Evolutionary conservation across 1,284 basidiomycete genomes (phyloP).

Genomic region (Puccinia brachypodii): DNA sequence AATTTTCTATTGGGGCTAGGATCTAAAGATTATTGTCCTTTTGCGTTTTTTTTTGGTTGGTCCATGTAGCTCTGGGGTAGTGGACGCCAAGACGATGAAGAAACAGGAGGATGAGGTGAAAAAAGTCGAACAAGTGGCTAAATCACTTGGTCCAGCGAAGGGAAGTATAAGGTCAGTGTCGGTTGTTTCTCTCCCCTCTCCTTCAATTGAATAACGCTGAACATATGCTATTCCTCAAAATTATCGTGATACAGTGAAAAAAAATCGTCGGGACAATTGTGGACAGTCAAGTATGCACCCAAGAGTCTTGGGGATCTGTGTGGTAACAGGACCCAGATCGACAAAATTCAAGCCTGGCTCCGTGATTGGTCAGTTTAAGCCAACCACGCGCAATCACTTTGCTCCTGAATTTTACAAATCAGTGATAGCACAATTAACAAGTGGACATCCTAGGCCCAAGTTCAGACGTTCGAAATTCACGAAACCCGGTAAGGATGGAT

Average conservation of each 20-base stretch:
- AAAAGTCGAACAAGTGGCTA: conserved; percentile 58
- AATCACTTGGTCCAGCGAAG: conserved; percentile 50
- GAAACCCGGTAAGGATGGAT: conserved; percentile 87
- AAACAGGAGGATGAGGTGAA: conserved; percentile 76
- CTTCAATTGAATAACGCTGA: not conserved
- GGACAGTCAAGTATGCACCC: conserved; percentile 96
- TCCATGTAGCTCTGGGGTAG: conserved; percentile 51
- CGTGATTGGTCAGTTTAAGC: conserved; percentile 69
- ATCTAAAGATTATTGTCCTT: conserved; percentile 56
- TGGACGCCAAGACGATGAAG: conserved; percentile 79
- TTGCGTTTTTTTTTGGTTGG: not conserved
- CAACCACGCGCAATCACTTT: not conserved
- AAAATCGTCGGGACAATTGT: conserved; percentile 65
- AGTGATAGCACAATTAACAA: conserved; percentile 9
- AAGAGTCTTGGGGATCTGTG: conserved; percentile 83
- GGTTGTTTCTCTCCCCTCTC: not conserved
- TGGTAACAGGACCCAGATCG: conserved; percentile 87
- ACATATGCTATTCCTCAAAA: not conserved
- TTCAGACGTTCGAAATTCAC: conserved; percentile 77
- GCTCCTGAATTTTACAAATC: not conserved
- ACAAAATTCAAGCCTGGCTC: conserved; percentile 84
- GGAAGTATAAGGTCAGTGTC: conserved; percentile 24
- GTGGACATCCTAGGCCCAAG: conserved; percentile 64
- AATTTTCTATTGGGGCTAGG: not conserved
- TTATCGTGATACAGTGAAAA: conserved; percentile 1